Evolutionary conservation across 768 basidiomycete genomes (phyloP).

Genomic region (Candolleomyces efflorescens): DNA sequence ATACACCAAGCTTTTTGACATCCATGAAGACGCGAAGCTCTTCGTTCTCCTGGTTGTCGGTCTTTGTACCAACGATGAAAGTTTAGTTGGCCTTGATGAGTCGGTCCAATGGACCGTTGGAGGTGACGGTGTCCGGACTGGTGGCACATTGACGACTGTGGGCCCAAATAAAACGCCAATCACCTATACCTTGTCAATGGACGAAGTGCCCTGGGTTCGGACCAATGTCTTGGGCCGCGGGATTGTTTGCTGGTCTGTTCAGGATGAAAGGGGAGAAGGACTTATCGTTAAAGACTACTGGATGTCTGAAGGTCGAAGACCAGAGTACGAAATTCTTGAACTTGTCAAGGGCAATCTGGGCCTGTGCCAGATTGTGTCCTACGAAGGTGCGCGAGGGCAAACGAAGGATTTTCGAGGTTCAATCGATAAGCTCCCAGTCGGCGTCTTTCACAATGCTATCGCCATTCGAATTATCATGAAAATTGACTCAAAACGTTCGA

Average conservation of each 20-base stretch:
- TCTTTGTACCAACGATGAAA: background rate
- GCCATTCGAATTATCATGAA: background rate
- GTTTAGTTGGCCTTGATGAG: background rate
- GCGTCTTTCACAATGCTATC: background rate
- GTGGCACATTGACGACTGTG: background rate
- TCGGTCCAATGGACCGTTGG: background rate
- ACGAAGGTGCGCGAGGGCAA: background rate
- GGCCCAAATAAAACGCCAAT: background rate
- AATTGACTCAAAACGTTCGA: background rate
- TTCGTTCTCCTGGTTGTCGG: slow-evolving; percentile 4
- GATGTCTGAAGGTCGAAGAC: background rate
- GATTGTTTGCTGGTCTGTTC: background rate
- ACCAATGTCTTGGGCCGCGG: background rate
- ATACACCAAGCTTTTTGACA: background rate
- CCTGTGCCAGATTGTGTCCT: background rate
- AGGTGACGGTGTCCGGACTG: background rate
- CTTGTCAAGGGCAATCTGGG: background rate
- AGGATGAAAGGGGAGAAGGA: too few species aligned
- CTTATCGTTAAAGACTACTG: background rate
- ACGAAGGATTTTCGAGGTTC: background rate
- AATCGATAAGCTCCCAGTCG: too few species aligned
- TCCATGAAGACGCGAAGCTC: background rate
- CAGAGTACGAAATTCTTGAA: background rate
- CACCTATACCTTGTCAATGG: background rate
- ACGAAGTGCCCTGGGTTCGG: background rate